A percentile compares a stretch with the other conserved stretches of the same genome.
These are phyloP conservation scores for Aspergillus pseudoglaucus DNA, from an alignment of 2,329 filamentous ascomycete genomes.

Conservation along the genomic window DNA sequence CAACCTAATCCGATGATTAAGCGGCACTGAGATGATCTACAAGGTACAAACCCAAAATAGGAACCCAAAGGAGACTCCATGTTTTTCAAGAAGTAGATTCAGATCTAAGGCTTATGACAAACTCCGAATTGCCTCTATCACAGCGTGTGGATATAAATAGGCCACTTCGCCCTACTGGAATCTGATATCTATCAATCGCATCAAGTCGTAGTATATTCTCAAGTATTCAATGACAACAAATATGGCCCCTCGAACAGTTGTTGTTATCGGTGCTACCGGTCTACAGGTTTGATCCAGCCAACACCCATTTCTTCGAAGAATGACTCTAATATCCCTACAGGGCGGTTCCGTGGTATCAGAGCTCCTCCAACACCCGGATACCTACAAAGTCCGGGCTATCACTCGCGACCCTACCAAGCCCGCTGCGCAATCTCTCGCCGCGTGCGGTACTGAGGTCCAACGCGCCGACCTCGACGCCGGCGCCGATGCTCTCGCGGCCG, in stretches of 20 bases:
- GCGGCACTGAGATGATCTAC: neutral
- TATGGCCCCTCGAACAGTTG: constrained; percentile 3
- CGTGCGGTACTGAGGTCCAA: constrained; percentile 13
- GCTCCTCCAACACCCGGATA: constrained; percentile 37
- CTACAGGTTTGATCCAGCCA: constrained; percentile 2
- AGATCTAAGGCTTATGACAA: too few species aligned
- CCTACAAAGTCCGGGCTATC: constrained; percentile 44
- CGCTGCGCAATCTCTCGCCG: constrained; percentile 15
- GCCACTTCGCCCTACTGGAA: neutral
- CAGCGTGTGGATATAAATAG: neutral
- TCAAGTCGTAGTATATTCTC: neutral
- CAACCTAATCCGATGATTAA: neutral
- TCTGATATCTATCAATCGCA: neutral
- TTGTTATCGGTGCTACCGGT: constrained; percentile 9
- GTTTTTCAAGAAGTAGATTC: too few species aligned
- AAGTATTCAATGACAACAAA: neutral
- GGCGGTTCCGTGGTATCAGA: constrained; percentile 43
- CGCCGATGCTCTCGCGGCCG: constrained; percentile 2
- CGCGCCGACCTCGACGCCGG: constrained; percentile 12
- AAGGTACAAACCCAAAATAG: too few species aligned
- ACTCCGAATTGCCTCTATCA: too few species aligned
- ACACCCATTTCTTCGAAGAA: neutral
- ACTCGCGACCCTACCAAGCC: constrained; percentile 35
- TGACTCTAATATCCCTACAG: constrained; percentile 15
- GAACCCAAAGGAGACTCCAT: too few species aligned